Evolutionary conservation across 371 early-diverging fungal genomes (phyloP).

Genomic region (Actinomortierella wolfii): DNA sequence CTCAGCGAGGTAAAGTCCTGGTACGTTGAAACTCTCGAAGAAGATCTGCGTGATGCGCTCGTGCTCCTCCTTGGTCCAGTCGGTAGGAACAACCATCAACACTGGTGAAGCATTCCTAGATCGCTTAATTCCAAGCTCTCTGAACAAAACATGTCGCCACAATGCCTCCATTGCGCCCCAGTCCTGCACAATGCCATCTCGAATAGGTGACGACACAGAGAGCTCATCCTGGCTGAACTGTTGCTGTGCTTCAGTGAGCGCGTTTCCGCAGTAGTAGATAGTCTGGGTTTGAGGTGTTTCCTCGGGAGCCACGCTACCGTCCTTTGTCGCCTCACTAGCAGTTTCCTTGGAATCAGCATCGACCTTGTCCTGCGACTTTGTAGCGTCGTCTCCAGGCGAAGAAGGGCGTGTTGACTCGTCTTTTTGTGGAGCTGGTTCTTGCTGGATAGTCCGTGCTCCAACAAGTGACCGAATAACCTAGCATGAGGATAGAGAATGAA

Average conservation of each 20-base stretch:
- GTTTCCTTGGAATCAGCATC: slow-evolving; percentile 20
- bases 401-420: slow-evolving; percentile 4
- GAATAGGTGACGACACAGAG: slow-evolving; percentile 55
- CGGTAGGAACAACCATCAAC: slow-evolving; percentile 75
- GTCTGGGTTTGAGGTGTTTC: slow-evolving; percentile 23
- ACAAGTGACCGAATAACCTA: slow-evolving; percentile 35
- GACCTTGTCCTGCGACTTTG: slow-evolving; percentile 3
- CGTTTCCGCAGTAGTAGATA: slow-evolving; percentile 50
- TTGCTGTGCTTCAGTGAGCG: slow-evolving; percentile 37
- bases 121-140: slow-evolving; percentile 76
- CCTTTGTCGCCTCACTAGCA: slow-evolving; percentile 1
- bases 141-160: slow-evolving; percentile 77
- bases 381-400: slow-evolving; percentile 1
- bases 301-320: slow-evolving; percentile 11
- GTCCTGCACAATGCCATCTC: slow-evolving; percentile 65
- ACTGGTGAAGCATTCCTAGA: slow-evolving; percentile 80
- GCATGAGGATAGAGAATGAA: neutral
- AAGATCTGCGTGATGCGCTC: slow-evolving; percentile 86
- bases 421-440: slow-evolving; percentile 7
- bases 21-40: slow-evolving; percentile 90
- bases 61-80: slow-evolving; percentile 84
- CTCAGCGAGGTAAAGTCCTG: slow-evolving; percentile 83
- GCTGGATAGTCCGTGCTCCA: slow-evolving; percentile 23
- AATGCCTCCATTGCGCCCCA: slow-evolving; percentile 82
- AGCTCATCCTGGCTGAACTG: slow-evolving; percentile 33